Conservation (phyloP, 1,284 basidiomycete genomes). For the Taiwanofungus camphoratus region DNA sequence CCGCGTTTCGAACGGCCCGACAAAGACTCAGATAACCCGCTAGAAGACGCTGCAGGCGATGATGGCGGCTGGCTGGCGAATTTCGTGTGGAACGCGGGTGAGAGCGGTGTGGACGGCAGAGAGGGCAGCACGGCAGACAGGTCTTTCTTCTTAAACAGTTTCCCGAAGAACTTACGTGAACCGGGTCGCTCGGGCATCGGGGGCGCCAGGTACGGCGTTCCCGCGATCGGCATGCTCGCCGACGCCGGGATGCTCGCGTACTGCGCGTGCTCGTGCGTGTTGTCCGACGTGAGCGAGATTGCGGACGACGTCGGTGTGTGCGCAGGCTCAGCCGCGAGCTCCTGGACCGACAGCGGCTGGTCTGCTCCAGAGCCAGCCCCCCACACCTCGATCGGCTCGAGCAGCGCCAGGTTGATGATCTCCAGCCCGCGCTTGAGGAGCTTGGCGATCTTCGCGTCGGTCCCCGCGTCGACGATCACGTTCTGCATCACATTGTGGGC, state of each 20-base stretch:
- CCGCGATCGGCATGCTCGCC: conserved; percentile 18
- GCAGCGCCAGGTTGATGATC: conserved; percentile 66
- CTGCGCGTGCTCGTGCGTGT: conserved; percentile 22
- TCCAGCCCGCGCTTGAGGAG: conserved; percentile 85
- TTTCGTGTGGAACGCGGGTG: too few species aligned
- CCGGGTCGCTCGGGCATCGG: conserved; percentile 22
- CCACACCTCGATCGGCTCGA: conserved; percentile 85
- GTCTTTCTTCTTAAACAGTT: conserved; percentile 66
- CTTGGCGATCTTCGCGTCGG: conserved; percentile 91
- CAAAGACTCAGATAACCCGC: too few species aligned
- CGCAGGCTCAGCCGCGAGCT: conserved; percentile 9
- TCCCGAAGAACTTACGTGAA: conserved; percentile 65
- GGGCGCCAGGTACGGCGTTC: conserved; percentile 4
- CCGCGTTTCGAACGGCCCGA: conserved; percentile 5
- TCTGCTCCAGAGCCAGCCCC: conserved; percentile 15
- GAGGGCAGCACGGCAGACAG: conserved; percentile 12
- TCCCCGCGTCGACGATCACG: conserved; percentile 87
- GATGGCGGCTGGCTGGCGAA: too few species aligned
- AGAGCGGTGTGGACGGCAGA: conserved; percentile 10
- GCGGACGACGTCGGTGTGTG: conserved; percentile 37
- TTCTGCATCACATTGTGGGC: conserved; percentile 93
- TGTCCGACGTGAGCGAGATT: conserved; percentile 30
- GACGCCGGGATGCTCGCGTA: conserved; percentile 20
- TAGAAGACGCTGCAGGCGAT: too few species aligned
- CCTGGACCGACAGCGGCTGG: background rate